Percentiles rank a stretch among this genome's conserved stretches.
Conservation (phyloP, 2,329 filamentous ascomycete species). For the Sporothrix brunneoviolacea region DNA sequence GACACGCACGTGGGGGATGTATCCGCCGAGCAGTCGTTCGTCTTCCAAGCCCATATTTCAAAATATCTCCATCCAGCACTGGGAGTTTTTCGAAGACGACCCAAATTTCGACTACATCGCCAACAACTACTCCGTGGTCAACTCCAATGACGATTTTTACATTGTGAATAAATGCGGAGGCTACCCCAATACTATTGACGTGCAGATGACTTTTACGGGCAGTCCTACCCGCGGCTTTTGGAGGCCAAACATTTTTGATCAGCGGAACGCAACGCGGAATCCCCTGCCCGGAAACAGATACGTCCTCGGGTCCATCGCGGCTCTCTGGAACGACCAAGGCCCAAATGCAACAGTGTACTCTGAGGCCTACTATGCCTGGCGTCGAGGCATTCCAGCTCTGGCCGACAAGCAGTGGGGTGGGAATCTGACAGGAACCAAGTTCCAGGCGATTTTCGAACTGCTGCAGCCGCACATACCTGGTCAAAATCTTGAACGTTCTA, state of each 20-base stretch:
- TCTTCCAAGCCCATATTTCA: conserved; percentile 32
- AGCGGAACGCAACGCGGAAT: conserved; percentile 41
- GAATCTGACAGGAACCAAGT: conserved; percentile 33
- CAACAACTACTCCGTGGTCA: conserved; percentile 43
- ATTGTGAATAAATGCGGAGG: conserved; percentile 44
- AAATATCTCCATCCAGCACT: conserved; percentile 47
- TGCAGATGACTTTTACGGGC: too few species aligned
- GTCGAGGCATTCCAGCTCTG: conserved; percentile 42
- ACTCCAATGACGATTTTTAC: conserved; percentile 49
- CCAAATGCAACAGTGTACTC: conserved; percentile 43
- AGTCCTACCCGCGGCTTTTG: conserved; percentile 38
- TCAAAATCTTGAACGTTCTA: conserved; percentile 42
- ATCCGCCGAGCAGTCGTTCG: too few species aligned
- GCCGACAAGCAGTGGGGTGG: conserved; percentile 50
- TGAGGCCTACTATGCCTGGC: conserved; percentile 46
- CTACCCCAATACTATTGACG: too few species aligned
- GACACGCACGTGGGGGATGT: conserved; percentile 51
- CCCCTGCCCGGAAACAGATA: conserved; percentile 31
- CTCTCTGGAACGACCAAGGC: conserved; percentile 51
- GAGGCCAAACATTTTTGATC: conserved; percentile 45
- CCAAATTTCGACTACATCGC: conserved; percentile 36
- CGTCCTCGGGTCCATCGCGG: conserved; percentile 42
- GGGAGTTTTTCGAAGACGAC: conserved; percentile 48
- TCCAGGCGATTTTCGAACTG: conserved; percentile 29
- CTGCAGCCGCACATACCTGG: conserved; percentile 37